These are phyloP conservation scores for Alternaria arbusti DNA, from an alignment of 2,329 filamentous ascomycete species.

Conservation along the genomic window DNA sequence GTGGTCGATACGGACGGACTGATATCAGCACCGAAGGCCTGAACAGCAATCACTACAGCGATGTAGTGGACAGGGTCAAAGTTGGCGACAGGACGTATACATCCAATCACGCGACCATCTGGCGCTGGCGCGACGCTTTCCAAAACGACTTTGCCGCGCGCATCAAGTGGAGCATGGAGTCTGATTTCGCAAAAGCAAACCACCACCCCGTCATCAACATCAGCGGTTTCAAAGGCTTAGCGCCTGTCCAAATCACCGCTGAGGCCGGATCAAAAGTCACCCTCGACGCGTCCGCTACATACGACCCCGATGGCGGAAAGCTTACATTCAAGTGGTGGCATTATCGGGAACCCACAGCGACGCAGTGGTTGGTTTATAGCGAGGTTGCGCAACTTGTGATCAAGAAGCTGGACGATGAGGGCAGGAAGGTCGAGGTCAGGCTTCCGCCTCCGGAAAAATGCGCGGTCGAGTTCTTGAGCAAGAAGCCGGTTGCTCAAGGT, in stretches of 20 bases:
- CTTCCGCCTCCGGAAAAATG: constrained; percentile 53
- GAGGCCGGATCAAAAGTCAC: constrained; percentile 50
- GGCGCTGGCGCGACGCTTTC: constrained; percentile 61
- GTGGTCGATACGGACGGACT: constrained; percentile 53
- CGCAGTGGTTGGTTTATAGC: constrained; percentile 52
- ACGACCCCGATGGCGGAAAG: constrained; percentile 55
- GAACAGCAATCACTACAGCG: constrained; percentile 48
- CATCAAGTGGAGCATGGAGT: constrained; percentile 55
- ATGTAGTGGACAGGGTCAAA: constrained; percentile 47
- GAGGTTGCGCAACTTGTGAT: constrained; percentile 51
- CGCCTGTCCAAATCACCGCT: constrained; percentile 50
- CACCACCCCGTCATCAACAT: constrained; percentile 58
- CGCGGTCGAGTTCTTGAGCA: constrained; percentile 47
- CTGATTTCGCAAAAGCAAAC: constrained; percentile 47
- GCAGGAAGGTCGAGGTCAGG: constrained; percentile 45
- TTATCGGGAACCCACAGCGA: constrained; percentile 53
- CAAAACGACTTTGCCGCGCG: constrained; percentile 59
- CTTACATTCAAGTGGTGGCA: constrained; percentile 60
- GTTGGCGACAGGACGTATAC: constrained; percentile 45
- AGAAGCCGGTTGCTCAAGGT: constrained; percentile 48
- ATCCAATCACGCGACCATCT: constrained; percentile 58
- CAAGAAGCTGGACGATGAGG: constrained; percentile 36
- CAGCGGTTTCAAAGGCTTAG: constrained; percentile 48
- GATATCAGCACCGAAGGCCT: constrained; percentile 43
- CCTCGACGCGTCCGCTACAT: constrained; percentile 56